Evolutionary conservation across 2,329 filamentous ascomycete genomes (phyloP).

Genomic region (Celoporthe dispersa): DNA sequence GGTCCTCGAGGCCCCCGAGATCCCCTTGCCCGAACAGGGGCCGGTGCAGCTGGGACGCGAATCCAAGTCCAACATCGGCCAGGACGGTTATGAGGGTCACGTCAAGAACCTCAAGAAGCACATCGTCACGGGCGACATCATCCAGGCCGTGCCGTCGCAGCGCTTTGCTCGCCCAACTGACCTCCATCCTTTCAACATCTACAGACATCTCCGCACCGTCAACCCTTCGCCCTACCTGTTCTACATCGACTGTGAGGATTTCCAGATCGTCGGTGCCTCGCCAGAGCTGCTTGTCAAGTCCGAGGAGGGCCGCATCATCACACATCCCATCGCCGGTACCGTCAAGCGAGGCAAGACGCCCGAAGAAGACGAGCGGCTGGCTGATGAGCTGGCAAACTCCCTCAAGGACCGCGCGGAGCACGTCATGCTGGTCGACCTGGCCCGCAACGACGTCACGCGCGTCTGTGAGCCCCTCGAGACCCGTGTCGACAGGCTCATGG

Average conservation of each 20-base stretch:
- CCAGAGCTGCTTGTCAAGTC: conserved; percentile 94
- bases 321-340: conserved; percentile 95
- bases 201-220: conserved; percentile 92
- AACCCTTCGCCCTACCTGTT: conserved; percentile 98
- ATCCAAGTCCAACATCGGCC: conserved; percentile 92
- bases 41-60: conserved; percentile 75
- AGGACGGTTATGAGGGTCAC: conserved; percentile 85
- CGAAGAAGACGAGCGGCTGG: conserved; percentile 81
- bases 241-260: conserved; percentile 88
- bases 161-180: conserved; percentile 86
- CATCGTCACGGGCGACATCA: conserved; percentile 91
- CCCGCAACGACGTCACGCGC: conserved; percentile 94
- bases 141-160: conserved; percentile 95
- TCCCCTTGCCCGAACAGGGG: conserved; percentile 75
- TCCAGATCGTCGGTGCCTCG: conserved; percentile 93
- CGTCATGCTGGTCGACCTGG: conserved; percentile 96
- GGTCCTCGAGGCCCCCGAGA: conserved; percentile 73
- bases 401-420: conserved; percentile 94
- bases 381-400: conserved; percentile 74
- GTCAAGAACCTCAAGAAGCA: conserved; percentile 86
- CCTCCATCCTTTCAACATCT: conserved; percentile 97
- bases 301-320: conserved; percentile 85
- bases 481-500: conserved; percentile 91
- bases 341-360: conserved; percentile 82
- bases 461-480: conserved; percentile 91